Evolutionary conservation across 1,139 yeast genomes (phyloP), one percentile per base, ranked within the genome.

Genomic region (Suhomyces atakaporum): DNA sequence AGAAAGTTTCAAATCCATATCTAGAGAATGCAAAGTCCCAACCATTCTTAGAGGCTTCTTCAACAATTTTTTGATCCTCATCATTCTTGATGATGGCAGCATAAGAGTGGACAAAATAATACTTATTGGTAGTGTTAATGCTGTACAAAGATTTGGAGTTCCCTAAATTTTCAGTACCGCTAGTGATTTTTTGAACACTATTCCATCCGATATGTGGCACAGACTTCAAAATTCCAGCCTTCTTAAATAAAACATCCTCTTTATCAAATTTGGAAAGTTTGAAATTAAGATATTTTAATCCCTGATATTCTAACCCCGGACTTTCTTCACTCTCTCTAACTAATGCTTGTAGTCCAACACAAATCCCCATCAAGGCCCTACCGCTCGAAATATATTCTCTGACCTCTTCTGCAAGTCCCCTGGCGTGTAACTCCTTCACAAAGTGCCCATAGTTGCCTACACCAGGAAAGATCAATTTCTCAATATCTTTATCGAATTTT

Each of bases 151-250:
- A 62, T 34, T 54, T 40, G 16, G 35, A 35, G 3, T 38, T 18
- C 3, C 42, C 38, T 15, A 60, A 37, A 3, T 27, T 38, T n/a
- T 43, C 33, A 2, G 32, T 35, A 1, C 54, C 62, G 4, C 40
- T 46, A 11, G 39, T 44, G 16, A 61, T 49, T 12, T 45, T 29
- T 31, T 45, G 41, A 7, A 75, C 51, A 25, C 64, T 60, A 58
- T 89, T 92, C 98, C 98, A 92, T 14, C 98, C 98, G 49, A 92
- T 92, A 47, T 86, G 92, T 3, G 98, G 98, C 2, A 92, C 98
- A 8, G 96, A 75, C 59, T 92, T 92, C 27, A 47, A 41, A 29
- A 57, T 38, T 0, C 45, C 45, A 15, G 47, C 47, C 3, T 45
- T 43, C 2, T 39, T 29, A 36, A 60, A 67, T 2, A 52, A 31